A percentile compares a stretch with the other conserved stretches of the same genome.
Evolutionary conservation across 371 early-diverging fungal species (phyloP).

Genomic region (Mortierella sp.): DNA sequence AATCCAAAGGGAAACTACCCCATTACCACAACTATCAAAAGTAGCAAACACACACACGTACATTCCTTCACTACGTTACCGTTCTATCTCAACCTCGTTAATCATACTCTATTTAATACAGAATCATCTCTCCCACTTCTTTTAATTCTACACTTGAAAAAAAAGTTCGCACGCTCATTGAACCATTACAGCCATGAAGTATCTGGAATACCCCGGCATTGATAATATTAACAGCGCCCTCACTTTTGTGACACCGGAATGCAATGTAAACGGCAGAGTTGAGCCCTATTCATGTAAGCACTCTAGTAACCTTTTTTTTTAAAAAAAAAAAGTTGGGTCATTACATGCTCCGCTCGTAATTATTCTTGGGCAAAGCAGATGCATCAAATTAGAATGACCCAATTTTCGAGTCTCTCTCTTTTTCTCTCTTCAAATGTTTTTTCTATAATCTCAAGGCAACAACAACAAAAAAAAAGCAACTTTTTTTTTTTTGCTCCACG

Average conservation of each 20-base stretch:
- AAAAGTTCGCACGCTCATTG: constrained; percentile 4
- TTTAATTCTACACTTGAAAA: background rate
- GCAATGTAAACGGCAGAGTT: constrained; percentile 77
- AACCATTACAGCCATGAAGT: constrained; percentile 50
- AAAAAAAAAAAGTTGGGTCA: constrained; percentile 1
- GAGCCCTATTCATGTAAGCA: constrained; percentile 91
- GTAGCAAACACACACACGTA: too few relatives aligned
- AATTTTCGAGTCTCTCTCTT: background rate
- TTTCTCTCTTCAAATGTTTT: constrained; percentile 9
- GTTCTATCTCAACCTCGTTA: too few relatives aligned
- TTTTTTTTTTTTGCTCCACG: too few relatives aligned
- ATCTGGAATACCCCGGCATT: constrained; percentile 59
- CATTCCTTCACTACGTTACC: too few relatives aligned
- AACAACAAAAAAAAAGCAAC: too few relatives aligned
- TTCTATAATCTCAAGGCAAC: too few relatives aligned
- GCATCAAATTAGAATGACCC: background rate
- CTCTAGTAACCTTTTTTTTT: background rate
- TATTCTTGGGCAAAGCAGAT: too few relatives aligned
- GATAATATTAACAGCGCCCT: constrained; percentile 70
- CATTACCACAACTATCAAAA: too few relatives aligned
- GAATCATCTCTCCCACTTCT: too few relatives aligned
- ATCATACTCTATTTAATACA: too few relatives aligned
- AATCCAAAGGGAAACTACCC: too few relatives aligned
- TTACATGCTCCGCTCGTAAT: too few relatives aligned
- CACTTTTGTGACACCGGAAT: constrained; percentile 73